These are phyloP conservation scores for Penicillium chermesinum DNA, from an alignment of 495 filamentous ascomycete genomes.

Conservation along the genomic window DNA sequence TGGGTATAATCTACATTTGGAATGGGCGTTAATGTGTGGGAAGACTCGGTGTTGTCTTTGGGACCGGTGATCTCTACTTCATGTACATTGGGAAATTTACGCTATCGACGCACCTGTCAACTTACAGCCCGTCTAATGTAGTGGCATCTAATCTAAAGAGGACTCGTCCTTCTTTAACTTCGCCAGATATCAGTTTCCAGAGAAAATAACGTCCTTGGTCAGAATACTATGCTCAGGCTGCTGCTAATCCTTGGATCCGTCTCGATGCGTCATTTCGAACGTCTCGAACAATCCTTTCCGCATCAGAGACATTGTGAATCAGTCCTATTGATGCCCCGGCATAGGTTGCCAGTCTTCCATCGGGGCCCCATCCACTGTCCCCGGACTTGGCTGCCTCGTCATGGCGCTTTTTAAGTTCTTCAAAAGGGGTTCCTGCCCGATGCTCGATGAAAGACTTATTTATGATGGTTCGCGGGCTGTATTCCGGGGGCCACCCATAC, in stretches of 20 bases:
- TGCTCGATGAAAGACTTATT: conserved; percentile 59
- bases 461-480: conserved; percentile 56
- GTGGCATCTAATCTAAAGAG: too few relatives aligned
- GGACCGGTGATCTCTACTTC: not conserved
- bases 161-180: too few relatives aligned
- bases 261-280: conserved; percentile 9
- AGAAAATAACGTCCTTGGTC: too few relatives aligned
- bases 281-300: conserved; percentile 36
- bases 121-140: too few relatives aligned
- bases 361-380: conserved; percentile 56
- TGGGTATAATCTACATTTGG: not conserved
- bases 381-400: conserved; percentile 49
- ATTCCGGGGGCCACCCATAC: conserved; percentile 60
- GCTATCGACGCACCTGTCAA: too few relatives aligned
- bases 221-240: not conserved
- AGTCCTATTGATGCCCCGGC: conserved; percentile 53
- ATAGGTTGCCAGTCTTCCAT: conserved; percentile 67
- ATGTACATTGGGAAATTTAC: too few relatives aligned
- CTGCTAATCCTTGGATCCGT: conserved; percentile 5
- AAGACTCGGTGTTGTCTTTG: too few relatives aligned
- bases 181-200: too few relatives aligned
- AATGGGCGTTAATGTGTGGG: not conserved
- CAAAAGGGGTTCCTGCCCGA: conserved; percentile 48
- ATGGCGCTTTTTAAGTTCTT: conserved; percentile 56
- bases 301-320: conserved; percentile 39